phyloP scores from a whole-genome alignment of 177 flowering plant genomes.

The Vitis hybrid region DNA sequence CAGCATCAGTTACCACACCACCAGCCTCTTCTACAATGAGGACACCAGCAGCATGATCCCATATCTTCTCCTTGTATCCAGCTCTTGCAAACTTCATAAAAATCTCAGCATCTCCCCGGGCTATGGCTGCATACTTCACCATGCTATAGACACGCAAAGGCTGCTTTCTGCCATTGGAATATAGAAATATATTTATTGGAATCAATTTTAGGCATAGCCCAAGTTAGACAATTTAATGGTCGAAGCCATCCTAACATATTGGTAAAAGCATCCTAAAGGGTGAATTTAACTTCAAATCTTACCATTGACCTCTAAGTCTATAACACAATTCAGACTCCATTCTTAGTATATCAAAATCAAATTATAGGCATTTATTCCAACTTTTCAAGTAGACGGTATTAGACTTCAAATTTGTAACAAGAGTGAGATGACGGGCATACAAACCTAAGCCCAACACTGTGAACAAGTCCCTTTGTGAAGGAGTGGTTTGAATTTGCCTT shows the following conservation, averaged over 20 bases:
- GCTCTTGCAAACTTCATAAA: constrained; percentile 86
- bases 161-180: constrained; percentile 51
- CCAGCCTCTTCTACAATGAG: constrained; percentile 91
- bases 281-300: no score
- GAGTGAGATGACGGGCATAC: constrained; percentile 5
- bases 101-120: constrained; percentile 90
- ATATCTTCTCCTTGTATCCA: constrained; percentile 91
- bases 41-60: constrained; percentile 98
- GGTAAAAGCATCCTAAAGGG: neutral
- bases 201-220: neutral
- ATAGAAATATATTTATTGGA: neutral
- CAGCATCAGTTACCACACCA: constrained; percentile 93
- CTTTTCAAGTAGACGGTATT: neutral
- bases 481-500: constrained; percentile 80
- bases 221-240: neutral
- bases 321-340: no score
- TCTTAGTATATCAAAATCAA: no score
- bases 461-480: constrained; percentile 81
- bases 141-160: constrained; percentile 85
- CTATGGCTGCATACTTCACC: constrained; percentile 96
- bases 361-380: neutral
- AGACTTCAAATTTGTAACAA: neutral
- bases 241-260: neutral
- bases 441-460: constrained; percentile 74
- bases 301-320: no score